Evolutionary conservation across 768 basidiomycete genomes (phyloP), one percentile per base, ranked within the genome.

Genomic region (Saitozyma podzolica): DNA sequence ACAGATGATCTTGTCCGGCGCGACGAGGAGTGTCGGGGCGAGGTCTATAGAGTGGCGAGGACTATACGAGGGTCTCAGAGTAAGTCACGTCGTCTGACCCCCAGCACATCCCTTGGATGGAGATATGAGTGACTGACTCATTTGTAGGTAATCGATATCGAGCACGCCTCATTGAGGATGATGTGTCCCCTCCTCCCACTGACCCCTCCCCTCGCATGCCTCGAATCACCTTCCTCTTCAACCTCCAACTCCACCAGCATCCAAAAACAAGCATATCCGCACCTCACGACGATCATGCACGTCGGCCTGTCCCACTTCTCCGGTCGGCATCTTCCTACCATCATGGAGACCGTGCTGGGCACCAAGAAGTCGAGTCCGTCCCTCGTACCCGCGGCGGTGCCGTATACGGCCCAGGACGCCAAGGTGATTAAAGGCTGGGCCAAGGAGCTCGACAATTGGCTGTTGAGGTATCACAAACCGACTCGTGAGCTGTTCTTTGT

Each of bases 211-310:
- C 14, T 57, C 2, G n/a, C 56, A 9, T 19, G 9, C 29, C 45
- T 57, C 19, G 17, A 57, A 29, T 42, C 14, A 6, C 14, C 45
- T 39, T 29, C 29, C 29, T 19, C 51, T 11, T 39, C 16, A 57
- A 11, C 41, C 1, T 2, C 41, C 16, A 9, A 57, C 16, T 17
- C 45, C 56, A 9, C 37, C 9, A 20, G 56, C 45, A 13, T 47
- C 13, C 13, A 47, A 6, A 11, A 47, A 47, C 29, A 55, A 8
- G 54, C 54, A 11, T 55, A 20, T 10, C 29, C 40, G 16, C 54
- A 55, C 6, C 54, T 61, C 16, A 45, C 42, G 17, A 49, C 42
- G 2, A 61, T 61, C 60, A 61, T 61, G 60, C 60, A 61, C 29
- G 41, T 43, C 14, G 47, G 60, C 19, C 47, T 61, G 13, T 29